Percentiles rank a stretch among this genome's conserved stretches.
phyloP scores from a whole-genome alignment of 2,329 filamentous ascomycete genomes.

The Aspergillus luchuensis region DNA sequence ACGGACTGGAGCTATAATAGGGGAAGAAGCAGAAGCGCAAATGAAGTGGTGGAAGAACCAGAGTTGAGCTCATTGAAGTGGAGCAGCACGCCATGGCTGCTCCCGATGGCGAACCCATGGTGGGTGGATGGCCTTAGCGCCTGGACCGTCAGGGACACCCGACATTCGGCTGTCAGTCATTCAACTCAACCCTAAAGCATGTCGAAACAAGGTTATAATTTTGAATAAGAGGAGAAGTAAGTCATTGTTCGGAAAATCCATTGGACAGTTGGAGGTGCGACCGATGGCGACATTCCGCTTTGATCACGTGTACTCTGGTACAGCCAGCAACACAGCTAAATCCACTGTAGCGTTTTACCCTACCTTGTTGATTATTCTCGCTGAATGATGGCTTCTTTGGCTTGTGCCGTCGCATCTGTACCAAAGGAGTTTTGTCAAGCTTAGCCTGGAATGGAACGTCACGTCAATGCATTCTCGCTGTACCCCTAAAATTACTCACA shows the following conservation, averaged over 20 bases:
- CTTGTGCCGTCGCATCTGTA: no score
- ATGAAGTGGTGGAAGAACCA: not conserved
- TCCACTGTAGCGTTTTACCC: no score
- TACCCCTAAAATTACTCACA: no score
- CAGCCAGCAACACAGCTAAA: no score
- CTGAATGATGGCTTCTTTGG: no score
- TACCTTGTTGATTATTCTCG: no score
- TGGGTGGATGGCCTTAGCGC: not conserved
- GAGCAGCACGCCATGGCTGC: slow-evolving; percentile 1
- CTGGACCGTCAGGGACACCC: not conserved
- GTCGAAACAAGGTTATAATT: not conserved
- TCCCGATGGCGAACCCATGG: not conserved
- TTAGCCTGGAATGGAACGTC: no score
- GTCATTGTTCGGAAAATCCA: not conserved
- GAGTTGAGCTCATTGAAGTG: not conserved
- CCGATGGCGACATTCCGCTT: not conserved
- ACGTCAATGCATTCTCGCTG: no score
- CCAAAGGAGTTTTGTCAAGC: no score
- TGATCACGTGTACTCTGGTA: no score
- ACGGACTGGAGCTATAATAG: not conserved
- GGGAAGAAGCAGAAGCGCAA: not conserved
- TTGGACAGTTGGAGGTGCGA: not conserved
- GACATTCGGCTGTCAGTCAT: not conserved
- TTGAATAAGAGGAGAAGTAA: not conserved
- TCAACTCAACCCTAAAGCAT: not conserved